Conservation (phyloP, 2,329 filamentous ascomycete species). For the Calonectria ilicicola region DNA sequence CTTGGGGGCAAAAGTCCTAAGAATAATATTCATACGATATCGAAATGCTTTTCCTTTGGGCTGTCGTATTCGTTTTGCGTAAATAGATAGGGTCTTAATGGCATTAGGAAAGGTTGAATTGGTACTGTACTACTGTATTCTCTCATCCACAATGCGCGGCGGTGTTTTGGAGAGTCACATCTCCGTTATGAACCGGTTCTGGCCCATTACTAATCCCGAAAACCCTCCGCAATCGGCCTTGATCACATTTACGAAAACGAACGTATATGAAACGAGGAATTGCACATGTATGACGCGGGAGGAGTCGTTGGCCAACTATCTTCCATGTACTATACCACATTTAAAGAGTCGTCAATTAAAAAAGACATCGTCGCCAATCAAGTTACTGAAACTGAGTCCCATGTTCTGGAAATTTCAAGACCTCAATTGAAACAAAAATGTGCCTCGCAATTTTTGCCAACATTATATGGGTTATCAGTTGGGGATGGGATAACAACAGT, state of each 20-base stretch:
- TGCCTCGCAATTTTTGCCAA: slow-evolving; percentile 14
- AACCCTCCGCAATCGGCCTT: slow-evolving; percentile 28
- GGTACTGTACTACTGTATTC: slow-evolving; percentile 20
- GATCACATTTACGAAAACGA: slow-evolving; percentile 9
- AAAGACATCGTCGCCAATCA: slow-evolving; percentile 25
- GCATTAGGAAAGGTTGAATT: slow-evolving; percentile 26
- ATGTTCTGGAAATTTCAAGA: not conserved
- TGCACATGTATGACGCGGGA: slow-evolving; percentile 21
- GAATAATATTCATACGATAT: slow-evolving; percentile 31
- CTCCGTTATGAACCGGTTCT: slow-evolving; percentile 25
- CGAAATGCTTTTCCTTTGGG: slow-evolving; percentile 25
- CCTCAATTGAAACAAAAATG: not conserved
- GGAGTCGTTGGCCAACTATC: slow-evolving; percentile 20
- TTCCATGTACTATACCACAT: slow-evolving; percentile 28
- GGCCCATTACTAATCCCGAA: slow-evolving; percentile 18
- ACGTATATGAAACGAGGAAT: slow-evolving; percentile 22
- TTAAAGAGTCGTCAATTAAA: slow-evolving; percentile 25
- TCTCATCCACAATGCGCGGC: slow-evolving; percentile 16
- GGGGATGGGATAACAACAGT: too few species aligned
- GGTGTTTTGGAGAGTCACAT: slow-evolving; percentile 19
- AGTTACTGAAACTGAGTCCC: not conserved
- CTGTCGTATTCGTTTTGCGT: slow-evolving; percentile 28
- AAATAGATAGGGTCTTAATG: slow-evolving; percentile 31
- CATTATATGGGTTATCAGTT: slow-evolving; percentile 2
- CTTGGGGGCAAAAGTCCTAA: slow-evolving; percentile 18